Evolutionary conservation across 2,329 filamentous ascomycete species (phyloP), one percentile per base, ranked within the genome.

Genomic region (Fusarium praegraminearum): DNA sequence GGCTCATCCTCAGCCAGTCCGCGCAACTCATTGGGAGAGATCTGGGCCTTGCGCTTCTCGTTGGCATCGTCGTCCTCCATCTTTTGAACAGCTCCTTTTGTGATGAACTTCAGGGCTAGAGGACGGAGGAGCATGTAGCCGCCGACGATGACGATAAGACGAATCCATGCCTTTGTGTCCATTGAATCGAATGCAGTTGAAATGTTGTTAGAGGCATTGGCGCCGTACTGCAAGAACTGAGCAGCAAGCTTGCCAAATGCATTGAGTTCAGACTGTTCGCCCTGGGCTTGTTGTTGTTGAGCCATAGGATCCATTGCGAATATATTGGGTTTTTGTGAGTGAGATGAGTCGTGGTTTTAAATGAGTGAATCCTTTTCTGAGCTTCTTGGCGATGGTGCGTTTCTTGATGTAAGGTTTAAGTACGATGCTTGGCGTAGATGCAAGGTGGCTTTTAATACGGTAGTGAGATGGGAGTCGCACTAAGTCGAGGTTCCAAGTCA

Each of bases 61-160:
- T 81, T 81, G 54, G 76, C 80, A 11, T 84, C 83, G 67, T 87
- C 85, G 74, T 89, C 84, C 73, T 90, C 89, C 76, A 91, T 83
- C 76, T 90, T 84, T 74, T 85, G 85, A 77, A 89, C 87, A 76
- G 92, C 89, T 67, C 85, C 80, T 73, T 87, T 88, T 64, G 85
- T 87, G 72, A 89, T 89, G 38, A 89, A 79, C 76, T 90, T 91
- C 75, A 94, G 84, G 53, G 94, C 79, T 77, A 93, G 93, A 0
- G 92, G 92, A 1, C 93, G 89, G 26, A 93, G 75, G 54, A 96
- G 85, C 69, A 90, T 77, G 82, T 95, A 97, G 57, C 87, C 90
- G 74, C 93, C 88, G 22, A 93, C 86, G 65, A 93, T 86, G 70
- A 89, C 85, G 71, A 93, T 80, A 61, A 96, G 84, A 49, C 93